Conservation (phyloP, 179 eudicot species). For the Drosera spatulata region DNA sequence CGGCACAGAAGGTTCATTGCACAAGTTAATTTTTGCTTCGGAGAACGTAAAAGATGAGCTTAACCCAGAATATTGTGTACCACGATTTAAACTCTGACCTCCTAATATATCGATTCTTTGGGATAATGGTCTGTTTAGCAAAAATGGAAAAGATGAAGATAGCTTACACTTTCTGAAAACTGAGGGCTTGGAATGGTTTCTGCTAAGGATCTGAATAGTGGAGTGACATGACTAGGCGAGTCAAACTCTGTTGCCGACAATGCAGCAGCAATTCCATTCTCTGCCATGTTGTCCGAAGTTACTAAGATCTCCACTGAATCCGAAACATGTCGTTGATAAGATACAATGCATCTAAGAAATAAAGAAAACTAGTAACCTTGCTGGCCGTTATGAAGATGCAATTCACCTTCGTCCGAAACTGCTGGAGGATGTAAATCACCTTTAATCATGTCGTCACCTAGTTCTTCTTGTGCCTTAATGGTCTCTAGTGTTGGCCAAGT, state of each 20-base stretch:
- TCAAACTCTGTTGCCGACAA: slow-evolving; percentile 37
- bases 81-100: not conserved
- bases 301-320: slow-evolving; percentile 20
- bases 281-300: slow-evolving; percentile 11
- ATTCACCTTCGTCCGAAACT: slow-evolving; percentile 36
- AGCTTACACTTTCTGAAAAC: slow-evolving; percentile 94
- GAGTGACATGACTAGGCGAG: slow-evolving; percentile 78
- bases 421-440: slow-evolving; percentile 18
- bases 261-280: slow-evolving; percentile 18
- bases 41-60: no score
- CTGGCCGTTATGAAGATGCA: not conserved
- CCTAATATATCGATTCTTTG: not conserved
- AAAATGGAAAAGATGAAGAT: not conserved
- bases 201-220: slow-evolving; percentile 68
- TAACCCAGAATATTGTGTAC: not conserved
- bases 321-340: not conserved
- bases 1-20: no score
- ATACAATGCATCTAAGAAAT: not conserved
- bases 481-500: slow-evolving; percentile 22
- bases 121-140: not conserved
- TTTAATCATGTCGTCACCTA: slow-evolving; percentile 24
- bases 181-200: slow-evolving; percentile 84
- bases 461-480: slow-evolving; percentile 15
- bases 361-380: not conserved
- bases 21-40: no score